Evolutionary conservation across 352 stramenopile species (phyloP).

Genomic region (Phytophthora citricola): DNA sequence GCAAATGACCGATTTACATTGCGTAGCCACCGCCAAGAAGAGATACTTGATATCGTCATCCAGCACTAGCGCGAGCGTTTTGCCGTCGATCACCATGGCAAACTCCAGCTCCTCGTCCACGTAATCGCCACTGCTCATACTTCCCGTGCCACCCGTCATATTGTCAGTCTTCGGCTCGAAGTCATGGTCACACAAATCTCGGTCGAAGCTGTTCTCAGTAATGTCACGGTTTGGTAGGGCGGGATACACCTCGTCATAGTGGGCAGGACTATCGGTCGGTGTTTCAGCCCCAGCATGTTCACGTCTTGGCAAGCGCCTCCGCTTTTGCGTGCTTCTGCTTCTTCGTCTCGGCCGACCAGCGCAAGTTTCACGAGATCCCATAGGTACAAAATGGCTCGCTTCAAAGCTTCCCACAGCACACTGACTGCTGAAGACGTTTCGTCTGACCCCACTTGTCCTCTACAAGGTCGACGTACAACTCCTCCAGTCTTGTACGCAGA

Average conservation of each 20-base stretch:
- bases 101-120: conserved; percentile 87
- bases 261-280: conserved; percentile 40
- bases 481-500: conserved; percentile 78
- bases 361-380: conserved; percentile 76
- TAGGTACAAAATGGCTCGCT: conserved; percentile 67
- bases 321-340: conserved; percentile 76
- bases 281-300: conserved; percentile 53
- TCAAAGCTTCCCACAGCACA: conserved; percentile 82
- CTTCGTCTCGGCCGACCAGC: conserved; percentile 74
- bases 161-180: conserved; percentile 73
- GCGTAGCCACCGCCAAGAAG: conserved; percentile 85
- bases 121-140: conserved; percentile 56
- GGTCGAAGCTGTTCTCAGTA: conserved; percentile 63
- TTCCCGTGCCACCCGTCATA: conserved; percentile 31
- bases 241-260: conserved; percentile 83
- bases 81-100: conserved; percentile 92
- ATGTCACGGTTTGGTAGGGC: conserved; percentile 56
- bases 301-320: conserved; percentile 56
- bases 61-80: conserved; percentile 81
- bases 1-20: conserved; percentile 92
- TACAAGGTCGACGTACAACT: conserved; percentile 88
- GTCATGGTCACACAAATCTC: conserved; percentile 63
- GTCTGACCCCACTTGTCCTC: conserved; percentile 89
- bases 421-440: conserved; percentile 79
- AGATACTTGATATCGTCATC: conserved; percentile 92